phyloP scores from a whole-genome alignment of 805 yeast genomes.

The Cyberlindnera euphorbiae region DNA sequence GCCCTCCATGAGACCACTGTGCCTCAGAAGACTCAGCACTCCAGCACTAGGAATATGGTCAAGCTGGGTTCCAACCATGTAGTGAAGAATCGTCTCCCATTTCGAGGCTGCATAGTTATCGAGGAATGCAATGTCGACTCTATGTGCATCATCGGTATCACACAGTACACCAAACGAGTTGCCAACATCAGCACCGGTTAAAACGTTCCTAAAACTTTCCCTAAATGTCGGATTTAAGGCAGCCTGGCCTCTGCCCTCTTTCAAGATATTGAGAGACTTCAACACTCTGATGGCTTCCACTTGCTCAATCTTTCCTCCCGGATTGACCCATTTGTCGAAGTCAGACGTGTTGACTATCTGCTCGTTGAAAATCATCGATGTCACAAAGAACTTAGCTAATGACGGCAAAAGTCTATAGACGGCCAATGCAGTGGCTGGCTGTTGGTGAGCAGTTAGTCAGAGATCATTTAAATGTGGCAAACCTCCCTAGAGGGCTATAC shows the following conservation, averaged over 20 bases:
- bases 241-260: constrained; percentile 45
- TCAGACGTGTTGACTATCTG: constrained; percentile 62
- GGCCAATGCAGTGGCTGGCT: constrained; percentile 91
- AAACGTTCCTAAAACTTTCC: constrained; percentile 69
- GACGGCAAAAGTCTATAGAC: constrained; percentile 87
- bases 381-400: constrained; percentile 80
- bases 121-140: constrained; percentile 59
- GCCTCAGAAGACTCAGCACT: constrained; percentile 68
- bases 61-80: constrained; percentile 92
- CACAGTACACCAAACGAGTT: constrained; percentile 76
- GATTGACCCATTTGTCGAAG: constrained; percentile 71
- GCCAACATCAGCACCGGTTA: constrained; percentile 70
- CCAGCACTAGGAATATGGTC: constrained; percentile 70
- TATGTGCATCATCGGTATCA: constrained; percentile 48
- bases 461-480: too few species aligned
- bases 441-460: too few species aligned
- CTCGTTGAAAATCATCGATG: constrained; percentile 82
- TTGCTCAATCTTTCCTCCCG: constrained; percentile 46
- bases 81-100: constrained; percentile 95
- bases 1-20: constrained; percentile 86
- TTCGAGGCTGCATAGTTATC: constrained; percentile 78
- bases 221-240: constrained; percentile 71
- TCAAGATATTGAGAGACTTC: constrained; percentile 68
- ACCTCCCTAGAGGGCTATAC: too few species aligned
- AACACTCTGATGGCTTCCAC: constrained; percentile 77